Evolutionary conservation across 1,139 yeast species (phyloP).

Genomic region (Pneumocystis jirovecii): DNA sequence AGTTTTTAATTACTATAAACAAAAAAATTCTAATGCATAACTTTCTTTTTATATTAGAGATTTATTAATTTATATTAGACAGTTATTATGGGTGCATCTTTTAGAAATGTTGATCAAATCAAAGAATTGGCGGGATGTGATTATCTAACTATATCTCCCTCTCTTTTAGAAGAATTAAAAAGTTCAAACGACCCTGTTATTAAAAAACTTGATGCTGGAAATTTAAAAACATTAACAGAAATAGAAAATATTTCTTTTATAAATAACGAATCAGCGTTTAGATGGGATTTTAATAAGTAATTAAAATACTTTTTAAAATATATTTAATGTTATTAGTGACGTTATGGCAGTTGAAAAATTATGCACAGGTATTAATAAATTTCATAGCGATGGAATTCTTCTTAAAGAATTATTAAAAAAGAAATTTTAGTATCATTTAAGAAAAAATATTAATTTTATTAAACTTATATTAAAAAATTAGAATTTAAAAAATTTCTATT

Average conservation of each 20-base stretch:
- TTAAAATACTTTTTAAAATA: not conserved
- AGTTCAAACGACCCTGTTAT: conserved; percentile 70
- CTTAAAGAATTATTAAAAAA: conserved; percentile 64
- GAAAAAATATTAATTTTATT: not conserved
- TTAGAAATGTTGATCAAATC: conserved; percentile 95
- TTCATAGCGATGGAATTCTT: conserved; percentile 86
- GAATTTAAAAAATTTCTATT: not conserved
- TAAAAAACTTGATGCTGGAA: conserved; percentile 45
- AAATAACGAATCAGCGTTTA: conserved; percentile 78
- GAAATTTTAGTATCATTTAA: conserved; percentile 30
- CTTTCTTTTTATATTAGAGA: not conserved
- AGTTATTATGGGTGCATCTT: conserved; percentile 99
- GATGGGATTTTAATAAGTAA: conserved; percentile 68
- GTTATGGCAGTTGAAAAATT: conserved; percentile 98
- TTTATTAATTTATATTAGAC: conserved; percentile 34
- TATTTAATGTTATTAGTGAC: conserved; percentile 29
- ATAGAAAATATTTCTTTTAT: conserved; percentile 64
- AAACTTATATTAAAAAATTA: not conserved
- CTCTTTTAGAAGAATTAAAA: conserved; percentile 69
- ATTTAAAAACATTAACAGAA: conserved; percentile 40
- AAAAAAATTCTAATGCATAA: conserved; percentile 49
- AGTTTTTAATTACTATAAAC: conserved; percentile 96
- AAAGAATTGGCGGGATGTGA: conserved; percentile 96
- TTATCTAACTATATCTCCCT: conserved; percentile 90
- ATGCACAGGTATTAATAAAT: conserved; percentile 93